Base-by-base conservation (phyloP, 345 rosid genomes). In the Passiflora organensis region DNA sequence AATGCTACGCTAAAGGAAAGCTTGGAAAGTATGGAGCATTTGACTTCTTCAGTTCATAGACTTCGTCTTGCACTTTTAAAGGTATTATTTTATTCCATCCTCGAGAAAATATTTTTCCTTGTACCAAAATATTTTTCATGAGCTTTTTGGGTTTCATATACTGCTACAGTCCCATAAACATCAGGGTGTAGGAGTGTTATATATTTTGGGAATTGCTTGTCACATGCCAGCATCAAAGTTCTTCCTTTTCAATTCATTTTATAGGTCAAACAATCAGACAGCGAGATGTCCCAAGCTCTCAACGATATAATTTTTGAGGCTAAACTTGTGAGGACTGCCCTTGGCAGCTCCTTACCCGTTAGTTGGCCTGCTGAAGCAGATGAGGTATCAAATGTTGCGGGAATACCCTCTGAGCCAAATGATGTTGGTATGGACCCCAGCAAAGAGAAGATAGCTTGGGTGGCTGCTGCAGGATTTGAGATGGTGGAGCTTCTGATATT, bases 401-500 rank as follows among this genome's bases (percentile, higher is more conserved):
- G 57, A 11, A 37, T 38, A 25, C 57, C 47, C 48, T 39, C 38
- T 10, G 70, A 66, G 48, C 16, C 24, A 1, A 49, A 51, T 23
- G 67, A 63, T 25, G 23, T 51, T 5, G 36, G 0, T 37, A 68
- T 59, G 34, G 80, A 78, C 58, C 64, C 75, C 0, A 62, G 70
- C 65, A 53, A 47, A 23, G 86, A 80, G 57, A 89, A 70, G 56
- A 74, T 79, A 14, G 96, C 89, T 70, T 53, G 78, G 39, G 86
- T 94, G 65, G 77, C 87, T 58, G 96, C 90, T 55, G 95, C 96
- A 12, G 99, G 97, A 44, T 77, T 83, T 59, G 99, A 94, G 80
- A 89, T 94, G 97, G 93, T 94, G 73, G 95, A 94, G 68, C 93
- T 94, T 25, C 72, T 94, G 37, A 79, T 87, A 51, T 80, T 89